A percentile compares a stretch with the other conserved stretches of the same genome.
phyloP scores from a whole-genome alignment of 2,329 filamentous ascomycete species.

The Talaromyces sp. region DNA sequence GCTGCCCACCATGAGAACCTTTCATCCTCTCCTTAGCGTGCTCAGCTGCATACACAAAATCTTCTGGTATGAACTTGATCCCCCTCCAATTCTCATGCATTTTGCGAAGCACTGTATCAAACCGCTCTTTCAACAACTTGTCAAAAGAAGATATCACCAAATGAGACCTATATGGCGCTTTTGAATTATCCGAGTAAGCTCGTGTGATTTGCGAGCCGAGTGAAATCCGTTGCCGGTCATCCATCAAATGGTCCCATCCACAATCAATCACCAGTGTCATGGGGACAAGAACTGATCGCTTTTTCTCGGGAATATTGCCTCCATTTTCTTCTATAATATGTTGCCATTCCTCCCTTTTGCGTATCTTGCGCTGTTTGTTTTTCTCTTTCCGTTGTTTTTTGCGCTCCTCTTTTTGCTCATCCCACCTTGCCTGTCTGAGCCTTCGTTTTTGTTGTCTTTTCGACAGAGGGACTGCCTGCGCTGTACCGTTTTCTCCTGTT shows the following conservation, averaged over 20 bases:
- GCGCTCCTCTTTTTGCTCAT: slow-evolving; percentile 62
- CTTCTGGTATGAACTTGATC: slow-evolving; percentile 67
- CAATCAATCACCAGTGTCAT: slow-evolving; percentile 85
- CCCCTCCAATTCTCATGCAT: slow-evolving; percentile 77
- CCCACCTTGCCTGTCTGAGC: slow-evolving; percentile 69
- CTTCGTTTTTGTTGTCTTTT: slow-evolving; percentile 85
- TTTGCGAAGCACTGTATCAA: slow-evolving; percentile 68
- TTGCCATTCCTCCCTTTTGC: slow-evolving; percentile 41
- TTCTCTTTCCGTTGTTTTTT: slow-evolving; percentile 59
- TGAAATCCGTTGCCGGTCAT: slow-evolving; percentile 77
- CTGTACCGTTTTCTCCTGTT: slow-evolving; percentile 3
- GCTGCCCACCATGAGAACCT: slow-evolving; percentile 51
- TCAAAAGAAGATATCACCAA: slow-evolving; percentile 75
- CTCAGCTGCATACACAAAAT: slow-evolving; percentile 68
- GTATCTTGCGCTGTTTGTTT: slow-evolving; percentile 49
- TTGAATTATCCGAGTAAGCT: slow-evolving; percentile 82
- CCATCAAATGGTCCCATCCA: slow-evolving; percentile 87
- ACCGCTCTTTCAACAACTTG: slow-evolving; percentile 69
- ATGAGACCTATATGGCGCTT: slow-evolving; percentile 64
- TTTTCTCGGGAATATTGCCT: slow-evolving; percentile 25
- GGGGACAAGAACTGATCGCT: slow-evolving; percentile 58
- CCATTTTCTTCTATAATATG: slow-evolving; percentile 34
- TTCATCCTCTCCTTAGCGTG: slow-evolving; percentile 67
- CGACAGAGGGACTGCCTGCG: slow-evolving; percentile 53
- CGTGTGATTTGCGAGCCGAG: slow-evolving; percentile 80